phyloP scores from a whole-genome alignment of 768 basidiomycete species.

The Fomitopsis pulvina region DNA sequence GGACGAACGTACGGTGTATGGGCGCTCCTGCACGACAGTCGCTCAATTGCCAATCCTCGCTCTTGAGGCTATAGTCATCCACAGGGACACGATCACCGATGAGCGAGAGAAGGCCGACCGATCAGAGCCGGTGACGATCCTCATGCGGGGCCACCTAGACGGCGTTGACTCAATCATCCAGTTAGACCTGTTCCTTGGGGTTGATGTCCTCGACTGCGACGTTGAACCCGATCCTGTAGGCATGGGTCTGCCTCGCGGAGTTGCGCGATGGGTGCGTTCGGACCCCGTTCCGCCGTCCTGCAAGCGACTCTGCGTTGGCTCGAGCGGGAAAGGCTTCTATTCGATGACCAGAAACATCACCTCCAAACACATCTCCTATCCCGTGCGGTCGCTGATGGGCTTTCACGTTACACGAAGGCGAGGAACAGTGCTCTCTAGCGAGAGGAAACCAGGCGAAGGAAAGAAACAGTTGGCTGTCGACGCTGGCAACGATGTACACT shows the following conservation, averaged over 20 bases:
- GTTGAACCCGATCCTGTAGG: neutral
- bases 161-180: slow-evolving; percentile 22
- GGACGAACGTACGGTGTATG: slow-evolving; percentile 7
- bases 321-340: slow-evolving; percentile 31
- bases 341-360: slow-evolving; percentile 28
- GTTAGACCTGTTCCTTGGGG: slow-evolving; percentile 24
- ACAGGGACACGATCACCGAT: slow-evolving; percentile 9
- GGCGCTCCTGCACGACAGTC: neutral
- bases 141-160: slow-evolving; percentile 19
- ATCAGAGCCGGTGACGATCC: slow-evolving; percentile 25
- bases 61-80: slow-evolving; percentile 22
- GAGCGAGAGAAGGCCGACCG: slow-evolving; percentile 19
- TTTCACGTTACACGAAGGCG: slow-evolving; percentile 18
- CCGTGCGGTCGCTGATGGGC: slow-evolving; percentile 27
- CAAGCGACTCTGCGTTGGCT: slow-evolving; percentile 19
- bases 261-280: neutral
- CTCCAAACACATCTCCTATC: slow-evolving; percentile 19
- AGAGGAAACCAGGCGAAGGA: slow-evolving; percentile 4
- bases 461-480: slow-evolving; percentile 9
- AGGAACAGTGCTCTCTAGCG: neutral
- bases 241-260: neutral
- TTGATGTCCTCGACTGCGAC: slow-evolving; percentile 4
- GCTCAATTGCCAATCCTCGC: slow-evolving; percentile 18
- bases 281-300: slow-evolving; percentile 24
- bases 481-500: neutral